These are phyloP conservation scores for Pythium brachiatum DNA, from an alignment of 352 stramenopile genomes.

Conservation along the genomic window DNA sequence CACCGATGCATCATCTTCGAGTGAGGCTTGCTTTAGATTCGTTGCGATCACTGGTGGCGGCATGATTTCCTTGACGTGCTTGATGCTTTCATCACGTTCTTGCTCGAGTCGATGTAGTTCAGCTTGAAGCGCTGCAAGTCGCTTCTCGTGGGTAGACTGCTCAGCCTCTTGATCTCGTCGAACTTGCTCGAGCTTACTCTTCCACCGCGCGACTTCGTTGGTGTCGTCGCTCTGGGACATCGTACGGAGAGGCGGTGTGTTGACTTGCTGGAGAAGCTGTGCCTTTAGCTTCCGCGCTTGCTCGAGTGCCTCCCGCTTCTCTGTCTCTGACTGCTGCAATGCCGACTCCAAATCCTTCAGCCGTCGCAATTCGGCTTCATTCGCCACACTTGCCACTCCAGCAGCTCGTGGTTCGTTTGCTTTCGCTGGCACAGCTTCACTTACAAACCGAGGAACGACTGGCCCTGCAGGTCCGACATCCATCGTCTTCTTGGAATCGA, in stretches of 20 bases:
- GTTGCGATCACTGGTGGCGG: constrained; percentile 2
- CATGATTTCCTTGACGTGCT: not conserved
- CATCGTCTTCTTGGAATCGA: constrained; percentile 44
- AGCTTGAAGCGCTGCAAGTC: constrained; percentile 6
- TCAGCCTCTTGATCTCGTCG: constrained; percentile 42
- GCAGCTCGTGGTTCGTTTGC: constrained; percentile 6
- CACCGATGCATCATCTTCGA: constrained; percentile 44
- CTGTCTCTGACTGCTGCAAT: constrained; percentile 27
- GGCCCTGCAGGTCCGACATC: not conserved
- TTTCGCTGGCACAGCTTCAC: not conserved
- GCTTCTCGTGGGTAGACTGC: constrained; percentile 39
- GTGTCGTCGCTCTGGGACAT: constrained; percentile 26
- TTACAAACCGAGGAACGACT: not conserved
- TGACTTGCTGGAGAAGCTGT: constrained; percentile 41
- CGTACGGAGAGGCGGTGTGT: constrained; percentile 11
- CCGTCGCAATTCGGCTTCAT: constrained; percentile 6
- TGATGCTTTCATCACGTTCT: not conserved
- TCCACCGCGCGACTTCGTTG: constrained; percentile 46
- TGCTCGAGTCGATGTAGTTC: constrained; percentile 18
- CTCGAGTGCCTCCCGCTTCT: constrained; percentile 52
- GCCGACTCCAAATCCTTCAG: constrained; percentile 21
- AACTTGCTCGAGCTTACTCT: constrained; percentile 50
- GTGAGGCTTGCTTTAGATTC: constrained; percentile 54
- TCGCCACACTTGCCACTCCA: not conserved
- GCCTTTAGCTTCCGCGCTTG: constrained; percentile 39